Base-by-base conservation (phyloP, 805 yeast species). In the Starmerella roubikii region DNA sequence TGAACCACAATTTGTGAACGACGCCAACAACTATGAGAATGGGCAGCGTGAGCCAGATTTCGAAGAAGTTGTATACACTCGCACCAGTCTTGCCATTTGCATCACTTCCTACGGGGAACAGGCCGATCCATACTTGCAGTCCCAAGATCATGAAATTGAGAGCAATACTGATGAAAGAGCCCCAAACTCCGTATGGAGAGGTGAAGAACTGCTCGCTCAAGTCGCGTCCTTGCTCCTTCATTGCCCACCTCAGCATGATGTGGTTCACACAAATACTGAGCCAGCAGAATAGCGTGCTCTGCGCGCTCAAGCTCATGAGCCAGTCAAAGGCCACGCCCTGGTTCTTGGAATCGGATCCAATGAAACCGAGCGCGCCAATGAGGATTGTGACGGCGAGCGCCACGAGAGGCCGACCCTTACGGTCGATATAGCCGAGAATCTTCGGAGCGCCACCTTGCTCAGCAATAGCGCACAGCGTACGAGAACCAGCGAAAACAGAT, bases 81-180 rank as follows among this genome's bases (percentile, higher is more conserved):
- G 67, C 59, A 3, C 39, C 28, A 11, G 25, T 26, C n/a, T n/a
- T n/a, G n/a, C n/a, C n/a, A n/a, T n/a, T n/a, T n/a, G n/a, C n/a
- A n/a, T n/a, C n/a, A 13, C 37, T 57, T 15, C 64, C 73, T 60
- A 74, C 52, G 40, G 93, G 93, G 67, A 66, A 79, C 30, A 78
- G 60, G 8, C 88, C 85, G 43, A 76, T 66, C 82, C 86, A 82
- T 64, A 82, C 78, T 62, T 80, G 86, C 26, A 84, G 81, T 40
- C 71, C 61, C 43, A 83, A 64, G 46, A 81, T 77, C 37, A 77
- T 54, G 20, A 68, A 23, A 55, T 74, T 75, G 54, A 83, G 59
- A 18, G 58, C 42, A n/a, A 71, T 52, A 41, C 88, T 88, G 57
- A 69, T 70, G 45, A 55, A 57, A 0, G 93, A 77, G 34, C 93